phyloP scores from a whole-genome alignment of 192 early-diverging fungal species.

The Pilaira anomala region DNA sequence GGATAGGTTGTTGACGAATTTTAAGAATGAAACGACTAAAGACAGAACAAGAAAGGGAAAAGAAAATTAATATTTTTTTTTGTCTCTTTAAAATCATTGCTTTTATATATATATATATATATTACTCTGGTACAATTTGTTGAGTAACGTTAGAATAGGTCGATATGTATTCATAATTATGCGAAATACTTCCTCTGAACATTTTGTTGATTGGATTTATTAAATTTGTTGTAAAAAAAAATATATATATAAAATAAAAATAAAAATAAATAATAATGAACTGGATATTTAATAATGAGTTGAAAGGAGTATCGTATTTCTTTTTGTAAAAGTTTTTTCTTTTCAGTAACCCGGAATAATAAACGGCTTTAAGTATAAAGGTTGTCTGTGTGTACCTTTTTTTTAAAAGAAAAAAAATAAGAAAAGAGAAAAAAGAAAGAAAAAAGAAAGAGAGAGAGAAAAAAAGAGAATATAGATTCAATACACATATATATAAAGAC shows the following conservation, averaged over 20 bases:
- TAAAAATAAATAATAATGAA: background rate
- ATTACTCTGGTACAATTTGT: conserved; percentile 16
- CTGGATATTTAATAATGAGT: background rate
- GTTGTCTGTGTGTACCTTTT: too few species aligned
- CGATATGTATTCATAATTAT: conserved; percentile 15
- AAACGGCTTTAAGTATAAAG: conserved; percentile 3
- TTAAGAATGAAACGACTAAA: conserved; percentile 14
- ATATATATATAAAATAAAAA: background rate
- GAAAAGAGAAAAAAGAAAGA: conserved; percentile 4
- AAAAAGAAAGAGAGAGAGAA: background rate
- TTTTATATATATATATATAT: too few species aligned
- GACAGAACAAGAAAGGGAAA: background rate
- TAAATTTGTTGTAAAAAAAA: background rate
- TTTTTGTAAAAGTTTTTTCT: too few species aligned
- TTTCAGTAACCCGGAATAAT: conserved; percentile 2
- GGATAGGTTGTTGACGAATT: conserved; percentile 29
- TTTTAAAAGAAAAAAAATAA: conserved; percentile 1
- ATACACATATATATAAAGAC: conserved; percentile 4
- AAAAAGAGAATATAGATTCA: background rate
- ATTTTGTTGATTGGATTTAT: background rate
- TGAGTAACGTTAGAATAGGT: conserved; percentile 4
- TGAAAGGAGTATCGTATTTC: background rate
- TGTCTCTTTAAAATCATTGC: too few species aligned
- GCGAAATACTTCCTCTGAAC: conserved; percentile 19
- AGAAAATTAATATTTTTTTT: background rate